Evolutionary conservation across 148 eudicot genomes (phyloP).

Genomic region (Gaultheria prostrata): DNA sequence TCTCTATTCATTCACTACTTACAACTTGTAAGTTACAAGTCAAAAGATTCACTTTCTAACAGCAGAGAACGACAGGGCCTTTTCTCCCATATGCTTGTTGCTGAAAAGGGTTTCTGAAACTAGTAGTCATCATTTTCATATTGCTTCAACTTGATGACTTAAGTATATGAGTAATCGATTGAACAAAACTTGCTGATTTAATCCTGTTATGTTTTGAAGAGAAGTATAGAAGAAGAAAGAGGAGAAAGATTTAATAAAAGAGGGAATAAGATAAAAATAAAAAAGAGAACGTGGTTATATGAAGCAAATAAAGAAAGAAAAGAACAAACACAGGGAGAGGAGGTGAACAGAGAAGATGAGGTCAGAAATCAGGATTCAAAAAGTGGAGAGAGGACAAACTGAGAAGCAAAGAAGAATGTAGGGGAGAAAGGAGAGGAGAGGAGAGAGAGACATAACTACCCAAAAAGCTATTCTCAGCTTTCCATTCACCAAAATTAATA

Average conservation of each 20-base stretch:
- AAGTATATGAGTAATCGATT: no score
- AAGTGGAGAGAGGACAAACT: no score
- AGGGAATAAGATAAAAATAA: neutral
- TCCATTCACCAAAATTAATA: neutral
- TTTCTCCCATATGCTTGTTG: neutral
- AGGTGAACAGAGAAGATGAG: neutral
- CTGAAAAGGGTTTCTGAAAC: neutral
- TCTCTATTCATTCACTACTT: neutral
- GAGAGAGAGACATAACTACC: neutral
- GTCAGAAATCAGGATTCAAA: neutral
- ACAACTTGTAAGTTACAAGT: neutral
- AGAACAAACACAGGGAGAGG: neutral
- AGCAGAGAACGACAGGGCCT: neutral
- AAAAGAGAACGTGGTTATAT: neutral
- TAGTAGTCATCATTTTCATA: neutral
- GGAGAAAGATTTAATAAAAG: neutral
- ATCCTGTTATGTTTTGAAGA: no score
- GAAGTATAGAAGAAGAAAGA: neutral
- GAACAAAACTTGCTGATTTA: no score
- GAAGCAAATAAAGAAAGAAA: neutral
- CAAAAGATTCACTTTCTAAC: neutral
- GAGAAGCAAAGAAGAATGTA: neutral
- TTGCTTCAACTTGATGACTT: conserved; percentile 5
- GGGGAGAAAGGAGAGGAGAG: neutral
- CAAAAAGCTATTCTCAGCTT: neutral